Evolutionary conservation across 1,139 yeast genomes (phyloP), one percentile per base, ranked within the genome.

Genomic region (Meyerozyma sp.): DNA sequence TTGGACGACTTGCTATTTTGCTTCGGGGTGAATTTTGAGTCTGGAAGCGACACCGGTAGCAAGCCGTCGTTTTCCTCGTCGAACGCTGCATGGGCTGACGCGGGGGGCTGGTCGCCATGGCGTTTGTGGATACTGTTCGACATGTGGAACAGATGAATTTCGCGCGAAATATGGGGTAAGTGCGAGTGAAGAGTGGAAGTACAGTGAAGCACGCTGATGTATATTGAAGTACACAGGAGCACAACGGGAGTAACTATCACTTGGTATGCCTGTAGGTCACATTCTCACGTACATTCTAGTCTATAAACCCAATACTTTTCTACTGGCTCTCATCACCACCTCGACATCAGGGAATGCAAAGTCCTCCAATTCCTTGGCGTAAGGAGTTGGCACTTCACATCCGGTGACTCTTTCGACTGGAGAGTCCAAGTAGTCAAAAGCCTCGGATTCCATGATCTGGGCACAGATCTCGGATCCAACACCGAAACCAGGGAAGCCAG

Each of bases 331-430:
- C 65, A 87, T 79, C 58, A 94, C 86, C 54, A 90, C 81, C 62
- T 89, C 95, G 48, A 87, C 79, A 66, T 91, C 96, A 66, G 98
- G 98, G 96, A 94, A 93, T 46, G 98, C 97, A 66, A 93, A 88
- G 73, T 87, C 95, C 79, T 94, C 99, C 65, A 94, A 81, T 73
- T 86, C 94, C 70, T 83, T 81, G 57, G 97, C 96, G 66, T 94
- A 94, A 53, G 99, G 99, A 57, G 98, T 94, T 66, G 99, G 98
- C 32, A 91, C 97, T 74, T 94, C 99, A 64, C 98, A 95, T 68
- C 98, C 98, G 48, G 98, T 94, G 61, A 91, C 94, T 79, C 98
- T 89, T 74, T 86, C 95, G 55, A 93, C 93, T 56, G 99, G 99
- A 51, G 98, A 96, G 70, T 94, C 99, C 68, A 94, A 82, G 80